Evolutionary conservation across 2,329 filamentous ascomycete genomes (phyloP).

Genomic region (Amphichorda felina): DNA sequence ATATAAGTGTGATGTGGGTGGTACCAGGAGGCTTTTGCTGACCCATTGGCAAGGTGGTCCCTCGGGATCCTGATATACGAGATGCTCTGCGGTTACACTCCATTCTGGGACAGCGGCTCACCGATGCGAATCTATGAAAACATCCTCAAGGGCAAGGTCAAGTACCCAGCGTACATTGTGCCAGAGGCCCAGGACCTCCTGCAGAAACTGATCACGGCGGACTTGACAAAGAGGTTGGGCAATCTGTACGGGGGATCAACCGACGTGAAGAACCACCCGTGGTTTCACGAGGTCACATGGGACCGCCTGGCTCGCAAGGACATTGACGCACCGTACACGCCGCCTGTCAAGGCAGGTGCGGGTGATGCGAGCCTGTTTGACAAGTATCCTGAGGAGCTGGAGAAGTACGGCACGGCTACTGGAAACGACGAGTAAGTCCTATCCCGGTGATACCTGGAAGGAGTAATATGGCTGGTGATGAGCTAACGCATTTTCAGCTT

Average conservation of each 20-base stretch:
- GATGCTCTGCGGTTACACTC: constrained; percentile 98
- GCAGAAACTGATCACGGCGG: constrained; percentile 83
- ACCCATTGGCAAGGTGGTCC: constrained; percentile 71
- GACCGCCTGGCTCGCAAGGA: constrained; percentile 88
- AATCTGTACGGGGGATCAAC: constrained; percentile 84
- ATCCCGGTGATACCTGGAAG: neutral
- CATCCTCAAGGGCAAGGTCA: constrained; percentile 89
- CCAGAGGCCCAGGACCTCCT: constrained; percentile 88
- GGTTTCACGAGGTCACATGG: constrained; percentile 98
- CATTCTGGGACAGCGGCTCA: constrained; percentile 96
- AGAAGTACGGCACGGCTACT: constrained; percentile 64
- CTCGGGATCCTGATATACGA: constrained; percentile 97
- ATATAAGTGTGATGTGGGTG: too few species aligned
- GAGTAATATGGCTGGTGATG: too few species aligned
- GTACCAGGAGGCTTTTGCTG: too few species aligned
- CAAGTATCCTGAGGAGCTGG: constrained; percentile 93
- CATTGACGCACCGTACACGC: constrained; percentile 95
- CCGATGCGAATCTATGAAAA: constrained; percentile 99
- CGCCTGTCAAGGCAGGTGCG: constrained; percentile 83
- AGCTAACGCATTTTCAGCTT: neutral
- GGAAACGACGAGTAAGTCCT: constrained; percentile 72
- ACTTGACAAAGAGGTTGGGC: constrained; percentile 87
- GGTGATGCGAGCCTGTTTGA: constrained; percentile 97
- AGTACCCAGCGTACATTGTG: constrained; percentile 94
- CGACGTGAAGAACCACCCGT: constrained; percentile 90